These are phyloP conservation scores for Apiospora sp. DNA, from an alignment of 2,329 filamentous ascomycete species.

Conservation along the genomic window DNA sequence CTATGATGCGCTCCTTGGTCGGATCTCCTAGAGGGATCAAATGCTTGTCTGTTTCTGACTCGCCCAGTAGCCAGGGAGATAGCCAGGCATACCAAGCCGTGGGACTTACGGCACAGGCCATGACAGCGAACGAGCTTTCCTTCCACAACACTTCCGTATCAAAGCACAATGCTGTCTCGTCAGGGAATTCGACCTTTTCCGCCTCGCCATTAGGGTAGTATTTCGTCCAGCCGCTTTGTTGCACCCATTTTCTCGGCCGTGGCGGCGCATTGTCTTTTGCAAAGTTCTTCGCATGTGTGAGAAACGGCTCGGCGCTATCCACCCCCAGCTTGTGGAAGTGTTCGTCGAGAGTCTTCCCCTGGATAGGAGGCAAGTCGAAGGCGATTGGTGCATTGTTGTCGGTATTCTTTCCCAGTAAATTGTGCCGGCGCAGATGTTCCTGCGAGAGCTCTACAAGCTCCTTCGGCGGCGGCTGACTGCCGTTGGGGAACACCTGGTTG, in stretches of 20 bases:
- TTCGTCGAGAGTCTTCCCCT: constrained; percentile 85
- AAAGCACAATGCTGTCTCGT: constrained; percentile 86
- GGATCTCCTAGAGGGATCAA: constrained; percentile 88
- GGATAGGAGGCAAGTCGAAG: constrained; percentile 83
- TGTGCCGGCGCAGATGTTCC: constrained; percentile 85
- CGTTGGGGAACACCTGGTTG: constrained; percentile 78
- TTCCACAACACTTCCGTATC: constrained; percentile 98
- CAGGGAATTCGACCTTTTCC: constrained; percentile 77
- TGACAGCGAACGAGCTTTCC: constrained; percentile 88
- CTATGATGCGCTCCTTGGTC: constrained; percentile 74
- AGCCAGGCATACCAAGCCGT: constrained; percentile 97
- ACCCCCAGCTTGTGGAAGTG: constrained; percentile 90
- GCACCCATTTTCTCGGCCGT: constrained; percentile 76
- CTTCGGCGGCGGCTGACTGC: constrained; percentile 63
- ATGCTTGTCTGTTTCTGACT: constrained; percentile 79
- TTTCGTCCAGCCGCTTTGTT: constrained; percentile 90
- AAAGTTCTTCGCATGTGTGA: constrained; percentile 79
- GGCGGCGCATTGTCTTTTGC: constrained; percentile 66
- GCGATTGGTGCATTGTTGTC: constrained; percentile 78
- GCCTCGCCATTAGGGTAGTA: constrained; percentile 78
- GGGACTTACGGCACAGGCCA: constrained; percentile 92
- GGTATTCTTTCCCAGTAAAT: constrained; percentile 88
- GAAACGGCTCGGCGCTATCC: constrained; percentile 86
- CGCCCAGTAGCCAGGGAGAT: constrained; percentile 90
- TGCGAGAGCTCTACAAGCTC: constrained; percentile 82